Conservation (phyloP, 106 monocot genomes). For the Dioscorea dumetorum region DNA sequence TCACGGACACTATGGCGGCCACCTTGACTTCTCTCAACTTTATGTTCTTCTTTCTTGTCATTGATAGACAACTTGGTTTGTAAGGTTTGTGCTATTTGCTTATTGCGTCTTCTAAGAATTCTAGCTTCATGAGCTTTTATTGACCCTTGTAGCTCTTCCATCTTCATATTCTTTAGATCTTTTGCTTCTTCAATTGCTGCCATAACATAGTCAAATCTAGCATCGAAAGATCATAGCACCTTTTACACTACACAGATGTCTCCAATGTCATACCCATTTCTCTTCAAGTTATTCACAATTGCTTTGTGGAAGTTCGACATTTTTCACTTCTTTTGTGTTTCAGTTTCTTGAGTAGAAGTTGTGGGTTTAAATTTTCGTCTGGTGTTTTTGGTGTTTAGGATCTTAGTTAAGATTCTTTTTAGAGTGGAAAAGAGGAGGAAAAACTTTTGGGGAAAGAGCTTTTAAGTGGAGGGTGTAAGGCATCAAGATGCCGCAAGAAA, state of each 20-base stretch:
- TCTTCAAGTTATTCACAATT: slow-evolving; percentile 1
- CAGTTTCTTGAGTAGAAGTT: too few species aligned
- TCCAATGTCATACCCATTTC: background rate
- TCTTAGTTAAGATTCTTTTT: too few species aligned
- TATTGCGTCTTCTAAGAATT: background rate
- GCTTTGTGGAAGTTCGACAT: too few species aligned
- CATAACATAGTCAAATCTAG: background rate
- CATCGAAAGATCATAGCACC: background rate
- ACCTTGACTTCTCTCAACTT: background rate
- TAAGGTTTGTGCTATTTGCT: background rate
- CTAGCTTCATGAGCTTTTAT: background rate
- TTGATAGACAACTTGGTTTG: background rate
- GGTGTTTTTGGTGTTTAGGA: too few species aligned
- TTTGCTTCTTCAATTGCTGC: background rate
- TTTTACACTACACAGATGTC: background rate
- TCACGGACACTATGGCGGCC: background rate
- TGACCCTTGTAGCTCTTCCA: background rate
- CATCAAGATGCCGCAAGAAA: too few species aligned
- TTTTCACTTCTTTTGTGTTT: too few species aligned
- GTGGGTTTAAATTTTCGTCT: too few species aligned
- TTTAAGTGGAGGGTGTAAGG: too few species aligned
- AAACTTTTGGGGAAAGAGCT: too few species aligned
- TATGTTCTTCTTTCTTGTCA: background rate
- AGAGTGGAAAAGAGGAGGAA: too few species aligned
- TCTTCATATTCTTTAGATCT: background rate